phyloP scores from a whole-genome alignment of 805 yeast genomes.

The Saitoella complicata region DNA sequence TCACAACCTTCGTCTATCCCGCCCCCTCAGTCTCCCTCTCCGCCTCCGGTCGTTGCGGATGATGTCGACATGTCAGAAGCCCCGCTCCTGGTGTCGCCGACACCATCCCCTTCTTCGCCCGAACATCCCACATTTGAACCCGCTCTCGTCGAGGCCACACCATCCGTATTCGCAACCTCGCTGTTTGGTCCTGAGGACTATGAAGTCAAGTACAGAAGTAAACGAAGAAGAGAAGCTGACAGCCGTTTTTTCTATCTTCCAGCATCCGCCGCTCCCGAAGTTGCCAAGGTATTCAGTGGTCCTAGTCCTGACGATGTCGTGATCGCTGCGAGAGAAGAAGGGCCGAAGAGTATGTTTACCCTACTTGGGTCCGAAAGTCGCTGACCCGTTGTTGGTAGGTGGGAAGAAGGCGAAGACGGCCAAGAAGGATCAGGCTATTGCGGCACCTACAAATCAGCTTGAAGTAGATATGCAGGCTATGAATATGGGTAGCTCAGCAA shows the following conservation, averaged over 20 bases:
- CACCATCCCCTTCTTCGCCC: too few relatives aligned
- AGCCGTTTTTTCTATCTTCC: slow-evolving; percentile 17
- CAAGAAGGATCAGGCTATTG: slow-evolving; percentile 2
- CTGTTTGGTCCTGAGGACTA: too few relatives aligned
- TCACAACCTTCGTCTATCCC: too few relatives aligned
- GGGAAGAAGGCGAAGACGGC: neutral
- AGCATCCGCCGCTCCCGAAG: slow-evolving; percentile 22
- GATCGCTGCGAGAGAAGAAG: slow-evolving; percentile 33
- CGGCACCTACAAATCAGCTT: slow-evolving; percentile 2
- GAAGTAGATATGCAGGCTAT: slow-evolving; percentile 3
- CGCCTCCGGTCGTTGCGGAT: too few relatives aligned
- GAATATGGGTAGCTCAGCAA: slow-evolving; percentile 2
- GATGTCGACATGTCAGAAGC: too few relatives aligned
- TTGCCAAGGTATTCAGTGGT: slow-evolving; percentile 38
- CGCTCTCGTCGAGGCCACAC: too few relatives aligned
- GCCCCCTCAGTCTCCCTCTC: too few relatives aligned
- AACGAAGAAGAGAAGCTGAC: slow-evolving; percentile 24
- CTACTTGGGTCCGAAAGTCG: neutral
- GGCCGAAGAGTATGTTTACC: slow-evolving; percentile 8
- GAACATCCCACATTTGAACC: too few relatives aligned
- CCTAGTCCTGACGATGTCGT: slow-evolving; percentile 78
- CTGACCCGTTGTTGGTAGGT: neutral
- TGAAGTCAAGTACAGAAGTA: too few relatives aligned
- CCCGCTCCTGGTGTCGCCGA: too few relatives aligned
- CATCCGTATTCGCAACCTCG: too few relatives aligned